Conservation (phyloP, 257 asterid genomes). For the Solanum peruvianum region DNA sequence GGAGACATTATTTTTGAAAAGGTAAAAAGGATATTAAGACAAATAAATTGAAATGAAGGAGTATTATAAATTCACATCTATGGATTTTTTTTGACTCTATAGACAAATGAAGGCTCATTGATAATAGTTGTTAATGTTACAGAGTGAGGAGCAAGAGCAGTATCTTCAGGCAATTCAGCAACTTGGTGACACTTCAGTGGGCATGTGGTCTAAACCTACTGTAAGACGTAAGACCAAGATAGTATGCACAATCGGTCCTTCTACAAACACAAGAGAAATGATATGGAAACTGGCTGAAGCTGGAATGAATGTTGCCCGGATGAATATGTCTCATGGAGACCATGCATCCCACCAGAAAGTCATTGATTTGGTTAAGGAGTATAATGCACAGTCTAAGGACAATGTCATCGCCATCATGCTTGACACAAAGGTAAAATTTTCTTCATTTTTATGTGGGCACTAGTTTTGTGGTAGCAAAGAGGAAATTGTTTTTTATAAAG, state of each 20-base stretch:
- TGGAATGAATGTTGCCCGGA: slow-evolving; percentile 97
- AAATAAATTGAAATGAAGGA: background rate
- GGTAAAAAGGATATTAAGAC: background rate
- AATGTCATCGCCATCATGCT: slow-evolving; percentile 98
- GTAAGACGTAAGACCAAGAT: slow-evolving; percentile 93
- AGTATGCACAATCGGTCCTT: slow-evolving; percentile 97
- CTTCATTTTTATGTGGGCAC: background rate
- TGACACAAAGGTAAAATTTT: slow-evolving; percentile 81
- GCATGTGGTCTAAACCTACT: slow-evolving; percentile 66
- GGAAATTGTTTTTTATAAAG: background rate
- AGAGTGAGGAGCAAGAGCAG: slow-evolving; percentile 50
- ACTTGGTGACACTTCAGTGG: slow-evolving; percentile 39
- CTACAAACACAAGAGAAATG: slow-evolving; percentile 83
- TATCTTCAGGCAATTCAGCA: slow-evolving; percentile 45
- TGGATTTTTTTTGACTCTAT: background rate
- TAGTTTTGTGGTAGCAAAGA: background rate
- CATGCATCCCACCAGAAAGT: slow-evolving; percentile 97
- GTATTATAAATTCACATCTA: background rate
- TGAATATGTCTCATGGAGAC: slow-evolving; percentile 98
- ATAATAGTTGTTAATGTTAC: background rate
- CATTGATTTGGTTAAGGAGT: slow-evolving; percentile 93
- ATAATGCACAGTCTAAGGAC: slow-evolving; percentile 77
- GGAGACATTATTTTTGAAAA: background rate
- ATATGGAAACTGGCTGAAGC: slow-evolving; percentile 99
- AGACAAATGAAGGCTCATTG: background rate